These are phyloP conservation scores for Udeniomyces megalosporus DNA, from an alignment of 768 basidiomycete genomes.

Conservation along the genomic window DNA sequence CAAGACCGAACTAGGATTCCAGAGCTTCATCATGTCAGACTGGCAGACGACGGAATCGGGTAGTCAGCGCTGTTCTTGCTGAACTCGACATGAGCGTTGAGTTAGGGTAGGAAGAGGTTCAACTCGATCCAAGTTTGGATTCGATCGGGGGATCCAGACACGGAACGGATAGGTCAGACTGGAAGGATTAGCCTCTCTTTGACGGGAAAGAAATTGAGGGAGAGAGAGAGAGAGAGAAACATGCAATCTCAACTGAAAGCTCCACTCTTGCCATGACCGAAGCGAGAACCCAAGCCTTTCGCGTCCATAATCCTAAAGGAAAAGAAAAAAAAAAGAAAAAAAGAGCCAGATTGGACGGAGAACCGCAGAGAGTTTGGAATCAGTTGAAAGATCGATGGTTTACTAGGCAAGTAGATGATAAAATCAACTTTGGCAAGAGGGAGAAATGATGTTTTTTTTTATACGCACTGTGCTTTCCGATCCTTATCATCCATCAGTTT, in stretches of 20 bases:
- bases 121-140: neutral
- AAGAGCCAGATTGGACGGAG: too few relatives aligned
- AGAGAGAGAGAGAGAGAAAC: too few relatives aligned
- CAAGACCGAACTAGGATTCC: conserved; percentile 60
- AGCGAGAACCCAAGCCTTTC: conserved; percentile 62
- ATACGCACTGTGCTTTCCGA: conserved; percentile 36
- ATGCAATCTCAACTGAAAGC: too few relatives aligned
- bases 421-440: neutral
- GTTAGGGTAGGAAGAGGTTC: too few relatives aligned
- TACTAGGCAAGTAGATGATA: too few relatives aligned
- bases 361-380: too few relatives aligned
- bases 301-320: conserved; percentile 38
- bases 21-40: conserved; percentile 34
- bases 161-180: neutral
- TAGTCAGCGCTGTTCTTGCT: neutral
- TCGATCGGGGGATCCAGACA: neutral
- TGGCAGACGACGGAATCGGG: conserved; percentile 18
- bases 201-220: too few relatives aligned
- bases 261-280: conserved; percentile 40
- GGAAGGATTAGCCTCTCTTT: too few relatives aligned
- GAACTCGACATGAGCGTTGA: neutral
- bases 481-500: conserved; percentile 77
- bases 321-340: neutral
- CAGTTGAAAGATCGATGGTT: too few relatives aligned
- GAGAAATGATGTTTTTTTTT: too few relatives aligned